Evolutionary conservation across 306 rosid species (phyloP).

Genomic region (Cucumis sativus): Cucumber_9930_V3 NC_026657.2:26816501-26817000

Average conservation of each 20-base stretch:
- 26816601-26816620: constrained; percentile 80
- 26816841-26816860: constrained; percentile 12
- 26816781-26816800: constrained; percentile 7
- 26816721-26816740: constrained; percentile 56
- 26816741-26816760: constrained; percentile 21
- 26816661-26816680: constrained; percentile 94
- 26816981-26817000: neutral
- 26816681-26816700: constrained; percentile 64
- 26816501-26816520: constrained; percentile 56
- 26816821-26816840: constrained; percentile 12
- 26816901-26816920: constrained; percentile 18
- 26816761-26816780: neutral
- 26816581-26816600: constrained; percentile 54
- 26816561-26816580: constrained; percentile 30
- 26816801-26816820: constrained; percentile 12
- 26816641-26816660: constrained; percentile 83
- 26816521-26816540: constrained; percentile 15
- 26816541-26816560: constrained; percentile 21
- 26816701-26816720: constrained; percentile 68
- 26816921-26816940: constrained; percentile 26
- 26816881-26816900: constrained; percentile 19
- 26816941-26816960: constrained; percentile 29
- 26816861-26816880: constrained; percentile 20
- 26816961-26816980: constrained; percentile 5
- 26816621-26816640: constrained; percentile 88